These are phyloP conservation scores for Scheffersomyces stipitis DNA, from an alignment of 805 yeast species.

Conservation along the genomic window DNA sequence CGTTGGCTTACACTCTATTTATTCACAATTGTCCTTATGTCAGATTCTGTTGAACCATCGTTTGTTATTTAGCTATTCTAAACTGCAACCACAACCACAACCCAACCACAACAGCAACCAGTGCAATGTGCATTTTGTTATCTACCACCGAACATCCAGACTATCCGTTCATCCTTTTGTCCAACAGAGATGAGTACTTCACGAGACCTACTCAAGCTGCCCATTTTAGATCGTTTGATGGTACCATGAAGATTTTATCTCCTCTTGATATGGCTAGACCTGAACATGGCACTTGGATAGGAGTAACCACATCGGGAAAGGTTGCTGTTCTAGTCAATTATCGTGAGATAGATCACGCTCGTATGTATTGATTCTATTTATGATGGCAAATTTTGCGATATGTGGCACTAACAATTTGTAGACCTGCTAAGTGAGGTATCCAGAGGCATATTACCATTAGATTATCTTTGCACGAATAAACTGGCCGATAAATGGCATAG, in stretches of 20 bases:
- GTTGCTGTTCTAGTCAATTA: conserved; percentile 77
- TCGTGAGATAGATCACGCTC: conserved; percentile 43
- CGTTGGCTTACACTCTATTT: too few relatives aligned
- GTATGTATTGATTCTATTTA: conserved; percentile 3
- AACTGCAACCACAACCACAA: too few relatives aligned
- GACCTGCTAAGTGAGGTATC: conserved; percentile 39
- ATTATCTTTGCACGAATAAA: conserved; percentile 37
- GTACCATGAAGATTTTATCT: conserved; percentile 45
- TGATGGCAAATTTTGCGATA: background rate
- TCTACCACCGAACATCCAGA: conserved; percentile 68
- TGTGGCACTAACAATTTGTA: conserved; percentile 14
- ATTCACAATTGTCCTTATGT: too few relatives aligned
- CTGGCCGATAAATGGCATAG: conserved; percentile 48
- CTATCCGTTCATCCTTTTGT: conserved; percentile 71
- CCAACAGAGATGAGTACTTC: conserved; percentile 87
- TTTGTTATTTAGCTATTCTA: too few relatives aligned
- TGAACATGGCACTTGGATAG: conserved; percentile 93
- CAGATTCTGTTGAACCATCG: too few relatives aligned
- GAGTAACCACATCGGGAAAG: conserved; percentile 56
- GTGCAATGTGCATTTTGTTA: conserved; percentile 75
- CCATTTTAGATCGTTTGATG: conserved; percentile 27
- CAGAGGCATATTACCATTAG: conserved; percentile 52
- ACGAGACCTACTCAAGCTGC: conserved; percentile 70
- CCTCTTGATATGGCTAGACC: conserved; percentile 74
- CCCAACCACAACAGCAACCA: too few relatives aligned